Evolutionary conservation across 2,329 filamentous ascomycete species (phyloP), one percentile per base, ranked within the genome.

Genomic region (Fusarium sterilihyphosum): DNA sequence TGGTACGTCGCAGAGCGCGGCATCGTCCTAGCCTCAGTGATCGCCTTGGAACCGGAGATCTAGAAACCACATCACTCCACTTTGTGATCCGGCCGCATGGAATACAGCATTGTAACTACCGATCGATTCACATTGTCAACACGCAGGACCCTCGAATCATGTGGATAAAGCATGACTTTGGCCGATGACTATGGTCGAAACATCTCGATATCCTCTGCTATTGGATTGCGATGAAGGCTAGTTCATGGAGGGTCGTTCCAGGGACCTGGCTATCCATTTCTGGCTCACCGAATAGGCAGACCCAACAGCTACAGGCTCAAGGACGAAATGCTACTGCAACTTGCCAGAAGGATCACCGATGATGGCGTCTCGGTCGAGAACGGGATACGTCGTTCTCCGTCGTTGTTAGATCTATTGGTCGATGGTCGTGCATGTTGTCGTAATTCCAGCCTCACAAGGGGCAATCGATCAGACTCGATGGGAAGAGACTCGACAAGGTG

Each of bases 1-100:
- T 52, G 26, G n/a, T 22, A 53, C 26, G 43, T 75, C 72, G 72
- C 69, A 57, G 73, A 75, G 52, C 73, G 65, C 69, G 73, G 73
- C 46, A 69, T 46, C 33, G 20, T 56, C 41, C 59, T 67, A 74
- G 67, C 67, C 56, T 62, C 52, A 53, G 56, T 22, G 61, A 73
- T 74, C 67, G 61, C 49, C 46, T 73, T 65, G 50, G 37, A 43
- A 35, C 67, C 71, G 57, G 49, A 68, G 68, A 75, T 70, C 61
- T 47, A 73, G 35, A 54, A 52, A 37, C 13, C 50, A 44, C 18
- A 60, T 65, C 56, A 60, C 63, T 58, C 69, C 69, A 67, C 58
- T 44, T 58, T 54, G 57, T 57, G 57, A 65, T 73, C 71, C 72
- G 44, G 53, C 68, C 57, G 43, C 43, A 60, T 56, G 60, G 72